Evolutionary conservation across 441 rosid species (phyloP), one percentile per base, ranked within the genome.

Genomic region (Croton laevigatus): DNA sequence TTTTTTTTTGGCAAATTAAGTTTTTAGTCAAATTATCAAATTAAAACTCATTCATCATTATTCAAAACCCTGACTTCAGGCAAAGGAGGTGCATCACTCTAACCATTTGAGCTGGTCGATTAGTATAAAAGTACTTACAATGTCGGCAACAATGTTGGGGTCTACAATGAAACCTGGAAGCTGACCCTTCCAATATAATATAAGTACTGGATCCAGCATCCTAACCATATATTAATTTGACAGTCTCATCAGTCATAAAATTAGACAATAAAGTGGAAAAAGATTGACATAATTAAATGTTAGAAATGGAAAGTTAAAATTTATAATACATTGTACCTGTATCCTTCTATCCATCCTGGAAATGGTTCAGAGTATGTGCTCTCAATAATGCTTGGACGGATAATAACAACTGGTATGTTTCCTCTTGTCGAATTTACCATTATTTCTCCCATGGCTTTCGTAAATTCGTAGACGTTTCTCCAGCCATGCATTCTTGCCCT

Each of bases 371-470:
- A 40, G 55, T 70, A 79, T 3, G 84, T 70, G 73, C 82, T 75
- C 45, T 72, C 78, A 0, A 81, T 69, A 10, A 46, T 16, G 60
- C 81, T 81, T 0, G 87, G 87, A 49, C 83, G 81, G 45, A 80
- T 49, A 16, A 83, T 80, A 8, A 81, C 79, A 17, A 78, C 73
- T 0, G 80, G 79, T 3, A 83, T 1, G 8, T 40, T 40, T 40
- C 44, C 44, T 8, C 2, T 40, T 9, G 3, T 54, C 20, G 44
- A 36, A 6, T 69, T 22, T 38, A 84, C 45, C 22, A 77, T 1
- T 71, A 76, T 59, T 74, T 86, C 89, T 46, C 86, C 85, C 71
- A 83, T 75, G 32, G 89, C 86, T 44, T 84, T 86, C 23, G 90
- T 80, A 65, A 81, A 73, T 22, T 36, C 61, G 44, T 76, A 80